phyloP scores from a whole-genome alignment of 805 yeast species.

The Sugiyamaella valdiviana region DNA sequence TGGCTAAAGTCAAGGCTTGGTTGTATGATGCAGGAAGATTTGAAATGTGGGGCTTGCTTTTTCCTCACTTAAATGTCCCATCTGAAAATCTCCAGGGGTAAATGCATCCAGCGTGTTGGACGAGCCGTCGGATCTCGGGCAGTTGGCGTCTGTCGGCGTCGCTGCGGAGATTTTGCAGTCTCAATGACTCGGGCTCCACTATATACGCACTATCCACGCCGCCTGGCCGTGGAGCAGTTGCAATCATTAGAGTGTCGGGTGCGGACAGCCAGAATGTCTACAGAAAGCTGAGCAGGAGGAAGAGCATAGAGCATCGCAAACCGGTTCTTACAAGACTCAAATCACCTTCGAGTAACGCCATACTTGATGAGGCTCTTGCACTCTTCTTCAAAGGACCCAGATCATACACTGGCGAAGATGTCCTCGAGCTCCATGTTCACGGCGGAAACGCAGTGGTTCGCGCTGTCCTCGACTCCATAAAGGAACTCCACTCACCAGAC shows the following conservation, averaged over 20 bases:
- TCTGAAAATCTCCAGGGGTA: neutral
- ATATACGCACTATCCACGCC: constrained; percentile 88
- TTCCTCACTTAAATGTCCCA: neutral
- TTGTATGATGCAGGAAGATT: neutral
- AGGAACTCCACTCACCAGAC: constrained; percentile 28
- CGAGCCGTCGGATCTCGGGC: too few species aligned
- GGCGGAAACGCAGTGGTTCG: constrained; percentile 85
- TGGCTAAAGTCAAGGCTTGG: neutral
- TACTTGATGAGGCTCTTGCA: constrained; percentile 74
- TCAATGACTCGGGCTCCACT: constrained; percentile 40
- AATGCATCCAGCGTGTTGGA: neutral
- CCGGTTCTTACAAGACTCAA: constrained; percentile 58
- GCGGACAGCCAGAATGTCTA: constrained; percentile 41
- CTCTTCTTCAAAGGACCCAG: constrained; percentile 64
- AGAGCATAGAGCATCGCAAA: constrained; percentile 37
- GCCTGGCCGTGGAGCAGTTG: constrained; percentile 76
- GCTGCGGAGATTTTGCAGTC: too few species aligned
- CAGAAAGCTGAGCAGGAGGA: constrained; percentile 39
- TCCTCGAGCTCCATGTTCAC: constrained; percentile 83
- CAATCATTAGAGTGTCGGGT: constrained; percentile 79
- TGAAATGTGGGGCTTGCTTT: neutral
- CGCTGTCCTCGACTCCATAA: constrained; percentile 60
- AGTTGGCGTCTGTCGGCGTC: too few species aligned
- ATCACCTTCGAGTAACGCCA: constrained; percentile 29
- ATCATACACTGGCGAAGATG: constrained; percentile 90